Evolutionary conservation across 176 grass and related monocot genomes (phyloP).

Genomic region (Paspalum notatum): DNA sequence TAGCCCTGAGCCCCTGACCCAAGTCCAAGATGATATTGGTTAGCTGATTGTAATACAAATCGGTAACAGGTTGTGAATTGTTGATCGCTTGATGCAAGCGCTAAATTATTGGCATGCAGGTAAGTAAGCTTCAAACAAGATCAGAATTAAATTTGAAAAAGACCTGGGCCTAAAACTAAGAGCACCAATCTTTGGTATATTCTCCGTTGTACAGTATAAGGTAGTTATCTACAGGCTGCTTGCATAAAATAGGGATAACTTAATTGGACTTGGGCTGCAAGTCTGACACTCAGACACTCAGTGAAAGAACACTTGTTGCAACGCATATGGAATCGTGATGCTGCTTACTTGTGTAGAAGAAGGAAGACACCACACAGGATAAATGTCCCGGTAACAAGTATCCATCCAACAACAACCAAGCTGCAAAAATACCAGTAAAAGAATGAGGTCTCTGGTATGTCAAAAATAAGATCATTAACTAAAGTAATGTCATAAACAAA

Average conservation of each 20-base stretch:
- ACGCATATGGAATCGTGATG: neutral
- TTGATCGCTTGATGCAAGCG: neutral
- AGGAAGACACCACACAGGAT: constrained; percentile 91
- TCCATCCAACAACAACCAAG: constrained; percentile 87
- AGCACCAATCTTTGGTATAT: neutral
- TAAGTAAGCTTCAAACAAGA: constrained; percentile 7
- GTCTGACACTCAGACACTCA: neutral
- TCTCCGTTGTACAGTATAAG: constrained; percentile 1
- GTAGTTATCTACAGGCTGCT: neutral
- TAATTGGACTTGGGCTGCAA: neutral
- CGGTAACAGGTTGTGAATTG: neutral
- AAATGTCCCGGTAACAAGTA: constrained; percentile 90
- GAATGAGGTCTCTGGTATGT: neutral
- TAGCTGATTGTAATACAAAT: constrained; percentile 17
- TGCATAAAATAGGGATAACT: constrained; percentile 1
- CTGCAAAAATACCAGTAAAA: constrained; percentile 48
- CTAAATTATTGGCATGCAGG: neutral
- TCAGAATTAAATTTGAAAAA: neutral
- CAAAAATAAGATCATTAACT: constrained; percentile 28
- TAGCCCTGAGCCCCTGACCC: neutral
- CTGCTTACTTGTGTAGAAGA: constrained; percentile 86
- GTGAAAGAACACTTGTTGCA: neutral
- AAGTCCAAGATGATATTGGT: constrained; percentile 9
- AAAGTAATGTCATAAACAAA: constrained; percentile 20
- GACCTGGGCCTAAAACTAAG: neutral